Evolutionary conservation across 768 basidiomycete genomes (phyloP).

Genomic region (Leccinum arenicola): DNA sequence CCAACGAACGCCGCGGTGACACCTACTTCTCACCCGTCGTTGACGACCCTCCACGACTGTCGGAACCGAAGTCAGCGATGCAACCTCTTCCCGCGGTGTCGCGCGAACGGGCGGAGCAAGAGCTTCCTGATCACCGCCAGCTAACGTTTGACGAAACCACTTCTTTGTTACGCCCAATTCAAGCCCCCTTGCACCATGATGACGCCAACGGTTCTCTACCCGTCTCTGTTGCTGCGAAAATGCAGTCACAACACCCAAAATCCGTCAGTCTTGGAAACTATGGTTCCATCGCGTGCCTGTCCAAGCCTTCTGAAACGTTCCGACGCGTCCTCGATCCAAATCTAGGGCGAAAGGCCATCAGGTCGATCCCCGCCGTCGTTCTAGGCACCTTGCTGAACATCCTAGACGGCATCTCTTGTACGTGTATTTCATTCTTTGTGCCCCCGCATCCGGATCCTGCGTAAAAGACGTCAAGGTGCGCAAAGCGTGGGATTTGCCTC

Average conservation of each 20-base stretch:
- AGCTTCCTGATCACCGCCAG: not conserved
- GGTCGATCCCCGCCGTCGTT: slow-evolving; percentile 76
- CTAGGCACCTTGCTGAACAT: slow-evolving; percentile 86
- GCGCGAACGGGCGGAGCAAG: not conserved
- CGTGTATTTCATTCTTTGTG: slow-evolving; percentile 30
- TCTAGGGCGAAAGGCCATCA: slow-evolving; percentile 24
- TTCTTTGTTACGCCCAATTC: slow-evolving; percentile 16
- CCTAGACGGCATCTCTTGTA: slow-evolving; percentile 90
- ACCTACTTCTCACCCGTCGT: slow-evolving; percentile 4
- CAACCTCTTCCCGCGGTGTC: not conserved
- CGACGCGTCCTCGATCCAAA: slow-evolving; percentile 14
- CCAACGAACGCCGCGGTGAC: slow-evolving; percentile 12
- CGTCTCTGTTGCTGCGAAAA: not conserved
- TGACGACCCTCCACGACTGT: not conserved
- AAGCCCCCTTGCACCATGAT: slow-evolving; percentile 2
- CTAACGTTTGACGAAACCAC: slow-evolving; percentile 18
- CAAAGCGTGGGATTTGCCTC: not conserved
- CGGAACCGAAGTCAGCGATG: not conserved
- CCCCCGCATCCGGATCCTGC: not conserved
- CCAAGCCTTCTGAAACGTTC: slow-evolving; percentile 9
- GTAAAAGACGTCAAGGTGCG: slow-evolving; percentile 6
- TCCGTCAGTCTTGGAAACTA: not conserved
- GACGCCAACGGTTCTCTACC: not conserved
- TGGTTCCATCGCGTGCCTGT: slow-evolving; percentile 9
- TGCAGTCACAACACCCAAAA: slow-evolving; percentile 12